Evolutionary conservation across 495 filamentous ascomycete species (phyloP), one percentile per base, ranked within the genome.

Genomic region (Hypoxylon lienhwacheense): DNA sequence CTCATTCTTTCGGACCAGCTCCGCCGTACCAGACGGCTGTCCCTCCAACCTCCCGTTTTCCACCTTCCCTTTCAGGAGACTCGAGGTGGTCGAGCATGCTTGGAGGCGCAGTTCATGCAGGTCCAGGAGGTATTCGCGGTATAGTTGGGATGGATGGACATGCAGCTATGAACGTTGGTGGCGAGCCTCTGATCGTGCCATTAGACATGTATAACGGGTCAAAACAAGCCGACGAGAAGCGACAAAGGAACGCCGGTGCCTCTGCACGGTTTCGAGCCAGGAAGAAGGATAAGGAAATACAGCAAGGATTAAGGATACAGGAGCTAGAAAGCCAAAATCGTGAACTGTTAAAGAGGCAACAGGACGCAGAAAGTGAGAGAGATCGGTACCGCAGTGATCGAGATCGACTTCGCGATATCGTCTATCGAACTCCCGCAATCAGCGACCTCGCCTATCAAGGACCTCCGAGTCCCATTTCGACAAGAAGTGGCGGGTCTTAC

Each of bases 181-280:
- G 81, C 7, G 72, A 76, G 35, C 64, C 74, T 22, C 70, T 80
- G 56, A 68, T 66, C 70, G 86, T 91, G 47, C 83, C 84, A 45
- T 82, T 89, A 50, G 75, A 95, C 63, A 79, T 88, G 57, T 89
- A 90, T 54, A 85, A 86, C 54, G 91, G 85, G 15, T 95, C 88
- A 49, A 89, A 86, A 55, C 85, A 85, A 57, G 87, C 89, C 60
- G 90, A 95, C 55, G 89, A 95, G 73, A 97, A 96, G 70, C 79
- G 89, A 41, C 89, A 90, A 72, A 86, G 90, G 31, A 98, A 98
- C 66, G 95, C 95, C 41, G 89, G 89, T 34, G 93, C 93, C 5
- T 96, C 91, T 31, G 85, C 90, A 49, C 77, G 93, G 32, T 97
- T 97, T 62, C 85, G 93, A 46, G 84, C 88, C 65, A 80, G 92